A percentile compares a stretch with the other conserved stretches of the same genome.
These are phyloP conservation scores for Fraxinus greggii DNA, from an alignment of 305 asterid species.

Conservation along the genomic window DNA sequence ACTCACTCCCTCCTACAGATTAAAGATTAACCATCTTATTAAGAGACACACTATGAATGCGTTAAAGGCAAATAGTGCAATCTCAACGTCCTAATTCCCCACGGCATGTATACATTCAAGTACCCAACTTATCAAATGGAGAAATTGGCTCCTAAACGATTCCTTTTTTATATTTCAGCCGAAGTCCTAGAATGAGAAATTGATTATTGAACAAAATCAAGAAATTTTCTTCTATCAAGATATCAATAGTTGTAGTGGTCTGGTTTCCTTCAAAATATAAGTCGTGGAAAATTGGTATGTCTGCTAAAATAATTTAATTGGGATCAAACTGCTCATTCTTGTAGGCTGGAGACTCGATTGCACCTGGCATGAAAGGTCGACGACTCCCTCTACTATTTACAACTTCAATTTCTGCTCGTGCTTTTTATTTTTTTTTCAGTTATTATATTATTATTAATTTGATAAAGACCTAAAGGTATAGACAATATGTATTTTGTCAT, in stretches of 20 bases:
- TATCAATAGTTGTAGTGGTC: too few relatives aligned
- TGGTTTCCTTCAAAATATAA: too few relatives aligned
- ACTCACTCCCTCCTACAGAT: too few relatives aligned
- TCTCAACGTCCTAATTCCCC: neutral
- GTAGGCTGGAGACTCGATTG: too few relatives aligned
- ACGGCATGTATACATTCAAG: neutral
- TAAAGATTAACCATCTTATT: too few relatives aligned
- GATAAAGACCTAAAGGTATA: neutral
- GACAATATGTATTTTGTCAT: neutral
- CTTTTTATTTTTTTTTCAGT: too few relatives aligned
- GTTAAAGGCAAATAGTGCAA: too few relatives aligned
- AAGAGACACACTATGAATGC: neutral
- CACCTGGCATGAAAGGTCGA: neutral
- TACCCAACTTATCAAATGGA: neutral
- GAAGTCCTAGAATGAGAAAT: neutral
- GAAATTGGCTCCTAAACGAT: neutral
- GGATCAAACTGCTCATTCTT: too few relatives aligned
- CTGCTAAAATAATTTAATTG: too few relatives aligned
- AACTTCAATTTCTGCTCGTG: neutral
- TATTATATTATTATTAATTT: too few relatives aligned
- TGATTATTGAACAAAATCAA: neutral
- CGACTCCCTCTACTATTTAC: neutral
- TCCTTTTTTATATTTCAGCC: too few relatives aligned
- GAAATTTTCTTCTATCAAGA: neutral
- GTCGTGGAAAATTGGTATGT: too few relatives aligned